Conservation (phyloP, 495 filamentous ascomycete species). For the Aspergillus affinis region DNA sequence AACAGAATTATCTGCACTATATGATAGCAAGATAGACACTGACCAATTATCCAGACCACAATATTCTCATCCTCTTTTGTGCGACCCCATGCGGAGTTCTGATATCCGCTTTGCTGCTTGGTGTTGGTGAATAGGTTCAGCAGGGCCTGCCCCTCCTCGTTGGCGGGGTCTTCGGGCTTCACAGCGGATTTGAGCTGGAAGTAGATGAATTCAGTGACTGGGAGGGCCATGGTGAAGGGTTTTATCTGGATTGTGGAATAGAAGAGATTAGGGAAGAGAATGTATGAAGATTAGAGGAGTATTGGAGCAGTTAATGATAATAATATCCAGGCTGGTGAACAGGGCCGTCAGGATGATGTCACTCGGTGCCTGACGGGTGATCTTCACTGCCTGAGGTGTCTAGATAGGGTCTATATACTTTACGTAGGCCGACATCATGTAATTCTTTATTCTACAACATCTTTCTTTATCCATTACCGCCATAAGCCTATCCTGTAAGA, state of each 20-base stretch:
- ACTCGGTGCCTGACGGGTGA: neutral
- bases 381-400: neutral
- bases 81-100: constrained; percentile 42
- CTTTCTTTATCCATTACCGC: too few relatives aligned
- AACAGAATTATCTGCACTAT: neutral
- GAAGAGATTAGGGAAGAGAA: neutral
- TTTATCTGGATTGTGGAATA: neutral
- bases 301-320: neutral
- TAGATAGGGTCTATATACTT: neutral
- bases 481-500: too few relatives aligned
- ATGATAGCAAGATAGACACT: neutral
- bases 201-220: constrained; percentile 39
- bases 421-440: too few relatives aligned
- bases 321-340: too few relatives aligned
- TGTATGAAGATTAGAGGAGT: neutral
- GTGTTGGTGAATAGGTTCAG: constrained; percentile 28
- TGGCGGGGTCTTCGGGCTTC: constrained; percentile 41
- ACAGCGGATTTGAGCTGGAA: constrained; percentile 40
- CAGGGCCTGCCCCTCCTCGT: constrained; percentile 31
- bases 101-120: constrained; percentile 37
- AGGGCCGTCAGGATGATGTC: neutral
- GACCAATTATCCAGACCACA: constrained; percentile 44
- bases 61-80: constrained; percentile 35
- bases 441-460: too few relatives aligned
- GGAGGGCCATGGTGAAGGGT: constrained; percentile 1